Evolutionary conservation across 2,329 filamentous ascomycete species (phyloP), one percentile per base, ranked within the genome.

Genomic region (Alternaria alternata): DNA sequence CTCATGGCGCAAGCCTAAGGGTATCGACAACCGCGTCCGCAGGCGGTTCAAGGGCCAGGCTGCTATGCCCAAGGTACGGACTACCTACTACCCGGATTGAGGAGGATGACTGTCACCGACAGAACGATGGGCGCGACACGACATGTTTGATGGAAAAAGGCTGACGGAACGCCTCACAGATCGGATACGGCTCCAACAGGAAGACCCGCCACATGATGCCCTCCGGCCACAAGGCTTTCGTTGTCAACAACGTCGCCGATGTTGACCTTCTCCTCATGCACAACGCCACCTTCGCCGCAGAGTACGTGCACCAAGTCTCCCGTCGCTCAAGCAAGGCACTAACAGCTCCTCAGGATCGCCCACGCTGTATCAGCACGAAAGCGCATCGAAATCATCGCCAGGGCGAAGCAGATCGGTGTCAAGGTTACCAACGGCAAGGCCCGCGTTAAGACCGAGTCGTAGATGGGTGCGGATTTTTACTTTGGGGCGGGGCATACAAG

Each of bases 381-480:
- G 92, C 90, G 95, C 84, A 90, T 99, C 84, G 94, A 97, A 80
- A 99, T 99, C 85, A 89, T 99, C 79, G 88, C 92, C 80, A 92
- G 94, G 83, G 95, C 95, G 73, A 98, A 98, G 92, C 91, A 96
- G 85, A 87, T 99, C 80, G 93, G 94, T 81, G 95, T 99, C 83
- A 99, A 99, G 92, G 94, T 99, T 83, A 99, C 95, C 82, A 99
- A 99, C 89, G 84, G 92, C 85, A 97, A 97, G 92, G 95, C 94
- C 81, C 96, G 94, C 89, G 91, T 99, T 83, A 97, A 94, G 78
- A 97, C 93, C 77, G 95, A 99, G 89, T 86, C 87, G 77, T 89
- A 86, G 70, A 76, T 60, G 58, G 60, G 63, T 59, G 69, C 57
- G 60, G 63, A 61, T 72, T 71, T 68, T 68, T 63, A 68, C 67